Evolutionary conservation across 306 rosid genomes (phyloP), one percentile per base, ranked within the genome.

Genomic region (Ceratonia siliqua): DNA sequence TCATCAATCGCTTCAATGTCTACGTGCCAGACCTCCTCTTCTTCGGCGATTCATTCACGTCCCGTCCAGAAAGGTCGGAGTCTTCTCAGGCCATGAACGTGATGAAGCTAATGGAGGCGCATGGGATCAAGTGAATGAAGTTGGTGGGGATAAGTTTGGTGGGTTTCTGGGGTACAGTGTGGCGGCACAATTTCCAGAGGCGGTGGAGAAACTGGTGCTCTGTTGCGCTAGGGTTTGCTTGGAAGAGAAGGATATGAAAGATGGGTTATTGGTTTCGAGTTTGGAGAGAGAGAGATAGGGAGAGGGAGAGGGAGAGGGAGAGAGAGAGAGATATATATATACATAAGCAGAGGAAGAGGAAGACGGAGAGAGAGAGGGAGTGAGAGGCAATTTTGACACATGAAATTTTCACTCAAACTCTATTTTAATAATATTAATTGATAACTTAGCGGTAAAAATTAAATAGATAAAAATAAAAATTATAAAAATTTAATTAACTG

Each of bases 71-170:
- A 33, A 65, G 96, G 10, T 62, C 80, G 0, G 93, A 88, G 62
- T 36, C 79, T 0, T 90, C 86, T 35, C 96, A 90, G 46, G 96
- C 96, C 0, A 1, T 0, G 27, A 82, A 87, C 63, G 12, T 88
- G 58, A 70, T 49, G 72, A 77, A 28, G 72, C 70, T 90, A 6
- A 83, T 88, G 93, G 86, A 86, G 39, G 42, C 15, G 15, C 82
- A 77, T 20, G 89, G 87, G 13, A 86, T 88, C 0, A 7, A 22
- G 3, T 80, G 20, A 11, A 68, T 81, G 83, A 86, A 79, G 68
- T n/a, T 88, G 73, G 91, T 88, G 0, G 96, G 96, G 75, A 85
- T 87, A 21, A 90, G 96, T 63, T 90, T 12, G 96, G 96, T 1
- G 96, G 96, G 0, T 88, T 90, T 21, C 91, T 90, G 4, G 84